phyloP scores from a whole-genome alignment of 2,329 filamentous ascomycete genomes.

The Sporothrix globosa region DNA sequence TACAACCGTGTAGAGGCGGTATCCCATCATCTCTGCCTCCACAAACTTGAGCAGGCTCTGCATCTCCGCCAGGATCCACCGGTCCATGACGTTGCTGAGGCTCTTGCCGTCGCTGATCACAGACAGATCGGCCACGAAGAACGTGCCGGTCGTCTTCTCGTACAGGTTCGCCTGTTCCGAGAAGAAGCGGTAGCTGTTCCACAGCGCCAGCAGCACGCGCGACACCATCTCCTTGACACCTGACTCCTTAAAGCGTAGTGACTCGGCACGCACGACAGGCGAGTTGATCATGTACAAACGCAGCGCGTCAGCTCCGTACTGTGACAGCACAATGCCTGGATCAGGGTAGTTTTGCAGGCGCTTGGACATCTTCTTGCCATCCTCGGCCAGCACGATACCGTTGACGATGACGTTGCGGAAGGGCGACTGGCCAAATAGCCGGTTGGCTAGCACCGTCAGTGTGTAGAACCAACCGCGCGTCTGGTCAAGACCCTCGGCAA shows the following conservation, averaged over 20 bases:
- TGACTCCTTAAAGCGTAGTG: conserved; percentile 84
- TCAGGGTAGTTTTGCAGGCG: conserved; percentile 95
- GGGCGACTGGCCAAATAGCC: conserved; percentile 63
- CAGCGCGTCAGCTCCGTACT: conserved; percentile 89
- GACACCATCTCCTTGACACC: conserved; percentile 95
- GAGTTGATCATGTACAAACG: conserved; percentile 97
- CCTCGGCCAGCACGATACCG: conserved; percentile 56
- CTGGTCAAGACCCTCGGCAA: conserved; percentile 66
- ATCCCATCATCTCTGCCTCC: conserved; percentile 78
- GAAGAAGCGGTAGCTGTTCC: conserved; percentile 98
- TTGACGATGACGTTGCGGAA: conserved; percentile 76
- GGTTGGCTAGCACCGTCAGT: conserved; percentile 81
- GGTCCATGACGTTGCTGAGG: conserved; percentile 84
- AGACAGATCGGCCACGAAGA: conserved; percentile 77
- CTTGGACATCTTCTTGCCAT: conserved; percentile 98
- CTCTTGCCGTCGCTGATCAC: conserved; percentile 40
- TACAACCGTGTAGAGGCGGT: conserved; percentile 82
- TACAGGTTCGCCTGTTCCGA: conserved; percentile 82
- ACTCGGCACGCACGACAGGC: conserved; percentile 88
- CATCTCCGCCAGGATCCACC: conserved; percentile 90
- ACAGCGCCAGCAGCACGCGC: conserved; percentile 85
- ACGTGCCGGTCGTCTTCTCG: conserved; percentile 79
- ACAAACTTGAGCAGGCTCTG: conserved; percentile 91
- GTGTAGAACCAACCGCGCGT: conserved; percentile 98
- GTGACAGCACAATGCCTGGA: conserved; percentile 77